Conservation (phyloP, 495 filamentous ascomycete species). For the Talaromyces thailandensis region DNA sequence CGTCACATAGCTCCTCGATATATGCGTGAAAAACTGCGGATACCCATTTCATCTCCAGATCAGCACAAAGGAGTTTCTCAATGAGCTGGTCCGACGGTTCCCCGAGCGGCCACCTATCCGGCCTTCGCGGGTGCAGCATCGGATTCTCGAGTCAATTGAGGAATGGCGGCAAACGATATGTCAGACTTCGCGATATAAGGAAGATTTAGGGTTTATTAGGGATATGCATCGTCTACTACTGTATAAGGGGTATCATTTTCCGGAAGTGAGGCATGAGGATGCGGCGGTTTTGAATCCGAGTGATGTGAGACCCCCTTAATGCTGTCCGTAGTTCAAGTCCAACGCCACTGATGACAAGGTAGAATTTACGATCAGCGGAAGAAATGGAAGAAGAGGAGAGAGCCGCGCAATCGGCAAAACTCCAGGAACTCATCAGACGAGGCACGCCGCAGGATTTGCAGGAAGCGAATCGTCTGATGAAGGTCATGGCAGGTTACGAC, state of each 20-base stretch:
- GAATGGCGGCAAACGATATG: constrained; percentile 98
- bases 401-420: constrained; percentile 90
- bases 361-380: constrained; percentile 93
- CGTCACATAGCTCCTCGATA: constrained; percentile 70
- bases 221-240: constrained; percentile 96
- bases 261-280: constrained; percentile 84
- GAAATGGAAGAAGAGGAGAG: constrained; percentile 98
- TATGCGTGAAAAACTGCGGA: constrained; percentile 99
- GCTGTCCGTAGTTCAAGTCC: background rate
- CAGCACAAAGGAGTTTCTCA: constrained; percentile 96
- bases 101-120: constrained; percentile 87
- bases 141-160: constrained; percentile 93
- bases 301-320: constrained; percentile 57
- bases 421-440: constrained; percentile 91
- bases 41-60: constrained; percentile 99
- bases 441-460: constrained; percentile 87
- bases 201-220: constrained; percentile 90
- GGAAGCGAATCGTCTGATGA: constrained; percentile 96
- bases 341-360: background rate
- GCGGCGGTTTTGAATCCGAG: constrained; percentile 95
- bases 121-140: constrained; percentile 76
- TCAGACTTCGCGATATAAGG: constrained; percentile 92
- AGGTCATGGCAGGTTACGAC: constrained; percentile 97
- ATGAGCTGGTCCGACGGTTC: constrained; percentile 94
- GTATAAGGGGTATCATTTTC: constrained; percentile 95